These are phyloP conservation scores for Trichosporon inkin DNA, from an alignment of 1,284 basidiomycete genomes.

Conservation along the genomic window DNA sequence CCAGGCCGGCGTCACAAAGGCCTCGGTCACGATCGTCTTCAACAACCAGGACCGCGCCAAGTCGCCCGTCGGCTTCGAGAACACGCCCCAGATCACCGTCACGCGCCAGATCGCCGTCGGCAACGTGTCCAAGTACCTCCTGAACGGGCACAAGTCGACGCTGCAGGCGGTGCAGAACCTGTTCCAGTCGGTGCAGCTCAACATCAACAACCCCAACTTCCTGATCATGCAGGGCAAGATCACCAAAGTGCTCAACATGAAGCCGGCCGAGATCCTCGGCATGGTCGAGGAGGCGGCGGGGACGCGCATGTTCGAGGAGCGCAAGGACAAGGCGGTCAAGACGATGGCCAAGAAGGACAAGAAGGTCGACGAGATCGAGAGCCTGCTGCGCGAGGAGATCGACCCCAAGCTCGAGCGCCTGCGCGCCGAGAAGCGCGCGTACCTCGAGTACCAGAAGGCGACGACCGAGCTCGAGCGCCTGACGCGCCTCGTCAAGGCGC, in stretches of 20 bases:
- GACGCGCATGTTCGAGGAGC: slow-evolving; percentile 98
- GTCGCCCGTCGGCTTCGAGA: slow-evolving; percentile 80
- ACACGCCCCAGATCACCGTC: slow-evolving; percentile 86
- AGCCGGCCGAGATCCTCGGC: slow-evolving; percentile 92
- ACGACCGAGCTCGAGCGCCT: slow-evolving; percentile 85
- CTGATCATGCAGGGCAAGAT: slow-evolving; percentile 99
- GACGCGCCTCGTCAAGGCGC: slow-evolving; percentile 76
- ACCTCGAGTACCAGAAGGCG: slow-evolving; percentile 86
- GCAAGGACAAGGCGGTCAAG: slow-evolving; percentile 94
- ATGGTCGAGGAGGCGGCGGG: slow-evolving; percentile 99
- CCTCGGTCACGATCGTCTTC: slow-evolving; percentile 97
- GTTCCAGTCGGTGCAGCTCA: slow-evolving; percentile 96
- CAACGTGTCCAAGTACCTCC: slow-evolving; percentile 90
- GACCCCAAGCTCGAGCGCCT: slow-evolving; percentile 90
- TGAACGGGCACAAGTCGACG: slow-evolving; percentile 93
- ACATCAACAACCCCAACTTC: slow-evolving; percentile 99
- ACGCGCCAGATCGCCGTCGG: slow-evolving; percentile 93
- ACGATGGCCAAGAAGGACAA: slow-evolving; percentile 98
- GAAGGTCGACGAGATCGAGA: slow-evolving; percentile 83
- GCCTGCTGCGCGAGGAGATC: slow-evolving; percentile 79
- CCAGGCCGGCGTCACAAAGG: slow-evolving; percentile 94
- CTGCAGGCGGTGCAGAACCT: slow-evolving; percentile 85
- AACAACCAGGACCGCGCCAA: slow-evolving; percentile 91
- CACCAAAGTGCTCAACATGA: slow-evolving; percentile 97
- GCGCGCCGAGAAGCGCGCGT: slow-evolving; percentile 83